Evolutionary conservation across 371 early-diverging fungal genomes (phyloP).

Genomic region (Paraphysoderma sedebokerense): DNA sequence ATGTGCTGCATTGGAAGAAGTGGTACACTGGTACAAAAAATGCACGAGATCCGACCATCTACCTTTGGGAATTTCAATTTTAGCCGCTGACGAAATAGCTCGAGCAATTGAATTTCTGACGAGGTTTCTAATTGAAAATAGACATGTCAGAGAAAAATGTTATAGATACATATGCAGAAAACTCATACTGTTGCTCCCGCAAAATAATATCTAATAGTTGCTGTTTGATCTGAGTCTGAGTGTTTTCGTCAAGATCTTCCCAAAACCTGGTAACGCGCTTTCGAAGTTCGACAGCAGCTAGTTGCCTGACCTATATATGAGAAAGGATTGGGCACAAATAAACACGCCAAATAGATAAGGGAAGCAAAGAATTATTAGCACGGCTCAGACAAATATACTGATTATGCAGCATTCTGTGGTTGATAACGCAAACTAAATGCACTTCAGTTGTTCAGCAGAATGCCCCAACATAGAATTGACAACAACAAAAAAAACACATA

Average conservation of each 20-base stretch:
- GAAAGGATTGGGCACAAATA: no score
- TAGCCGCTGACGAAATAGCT: slow-evolving; percentile 71
- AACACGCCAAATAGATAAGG: no score
- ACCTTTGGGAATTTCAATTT: slow-evolving; percentile 53
- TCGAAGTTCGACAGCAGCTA: slow-evolving; percentile 75
- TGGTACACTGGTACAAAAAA: slow-evolving; percentile 57
- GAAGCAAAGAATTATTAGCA: no score
- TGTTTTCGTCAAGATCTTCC: slow-evolving; percentile 37
- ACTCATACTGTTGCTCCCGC: slow-evolving; percentile 47
- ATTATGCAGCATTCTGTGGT: no score
- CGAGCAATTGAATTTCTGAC: slow-evolving; percentile 65
- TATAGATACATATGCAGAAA: not conserved
- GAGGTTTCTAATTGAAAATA: slow-evolving; percentile 35
- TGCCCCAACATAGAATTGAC: no score
- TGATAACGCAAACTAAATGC: no score
- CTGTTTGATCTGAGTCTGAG: slow-evolving; percentile 34
- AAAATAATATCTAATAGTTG: slow-evolving; percentile 44
- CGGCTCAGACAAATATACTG: no score
- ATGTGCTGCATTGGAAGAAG: slow-evolving; percentile 43
- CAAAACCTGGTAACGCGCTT: slow-evolving; percentile 59
- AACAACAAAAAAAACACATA: not conserved
- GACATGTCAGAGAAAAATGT: no score
- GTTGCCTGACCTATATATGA: slow-evolving; percentile 43
- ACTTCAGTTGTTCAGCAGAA: no score
- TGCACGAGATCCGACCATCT: slow-evolving; percentile 61